Conservation (phyloP, 164 flowering plant genomes). For the Chimonanthus salicifolius region DNA sequence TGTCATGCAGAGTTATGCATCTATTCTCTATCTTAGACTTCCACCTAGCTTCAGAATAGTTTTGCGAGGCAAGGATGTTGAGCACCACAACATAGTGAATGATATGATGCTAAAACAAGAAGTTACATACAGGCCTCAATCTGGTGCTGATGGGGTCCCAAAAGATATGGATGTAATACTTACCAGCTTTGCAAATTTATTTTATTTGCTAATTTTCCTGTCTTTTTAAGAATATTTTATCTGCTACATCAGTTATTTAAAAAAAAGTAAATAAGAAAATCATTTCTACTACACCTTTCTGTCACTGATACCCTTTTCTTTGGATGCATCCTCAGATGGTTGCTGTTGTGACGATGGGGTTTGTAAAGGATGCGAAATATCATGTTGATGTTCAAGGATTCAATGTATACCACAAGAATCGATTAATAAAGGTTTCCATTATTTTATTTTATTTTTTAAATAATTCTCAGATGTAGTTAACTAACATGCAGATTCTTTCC, state of each 20-base stretch:
- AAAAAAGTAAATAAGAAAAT: too few relatives aligned
- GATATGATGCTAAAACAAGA: slow-evolving; percentile 78
- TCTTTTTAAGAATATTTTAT: too few relatives aligned
- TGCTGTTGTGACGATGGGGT: slow-evolving; percentile 87
- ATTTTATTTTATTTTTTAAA: not conserved
- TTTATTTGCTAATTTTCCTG: too few relatives aligned
- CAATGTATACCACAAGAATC: slow-evolving; percentile 94
- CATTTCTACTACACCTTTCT: not conserved
- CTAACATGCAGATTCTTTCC: too few relatives aligned
- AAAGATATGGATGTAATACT: slow-evolving; percentile 46
- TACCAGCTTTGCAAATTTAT: too few relatives aligned
- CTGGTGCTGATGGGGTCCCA: slow-evolving; percentile 42
- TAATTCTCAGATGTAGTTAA: too few relatives aligned
- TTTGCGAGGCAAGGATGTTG: slow-evolving; percentile 85
- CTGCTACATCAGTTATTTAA: too few relatives aligned
- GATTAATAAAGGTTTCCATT: slow-evolving; percentile 78
- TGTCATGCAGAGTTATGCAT: slow-evolving; percentile 73
- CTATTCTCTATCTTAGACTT: slow-evolving; percentile 83
- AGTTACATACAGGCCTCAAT: slow-evolving; percentile 66
- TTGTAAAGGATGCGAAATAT: slow-evolving; percentile 86
- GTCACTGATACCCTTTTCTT: too few relatives aligned
- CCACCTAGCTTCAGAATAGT: slow-evolving; percentile 70
- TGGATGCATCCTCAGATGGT: slow-evolving; percentile 38
- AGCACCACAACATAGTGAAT: slow-evolving; percentile 85
- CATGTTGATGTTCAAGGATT: slow-evolving; percentile 97